Evolutionary conservation across 2,329 filamentous ascomycete species (phyloP), one percentile per base, ranked within the genome.

Genomic region (Fusarium poae): DNA sequence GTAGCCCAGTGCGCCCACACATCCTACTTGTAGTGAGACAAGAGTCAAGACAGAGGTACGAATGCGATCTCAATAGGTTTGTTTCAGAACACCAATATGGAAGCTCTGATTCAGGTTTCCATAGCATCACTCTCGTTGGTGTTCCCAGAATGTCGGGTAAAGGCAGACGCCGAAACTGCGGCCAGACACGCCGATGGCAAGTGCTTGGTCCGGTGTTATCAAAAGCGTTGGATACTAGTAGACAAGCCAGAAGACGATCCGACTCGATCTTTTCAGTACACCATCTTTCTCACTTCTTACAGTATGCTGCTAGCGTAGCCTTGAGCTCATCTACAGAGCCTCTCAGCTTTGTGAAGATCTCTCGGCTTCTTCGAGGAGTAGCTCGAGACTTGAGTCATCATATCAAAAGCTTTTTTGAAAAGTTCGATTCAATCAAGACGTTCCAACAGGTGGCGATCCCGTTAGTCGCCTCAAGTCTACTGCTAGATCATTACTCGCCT

Each of bases 401-500:
- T 57, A 44, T 70, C 40, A 35, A 12, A 13, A 62, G 45, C 20
- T 67, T 70, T 27, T 25, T 70, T 27, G 35, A 37, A 27, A 44
- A 42, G 7, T 55, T 67, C 37, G 34, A 23, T 6, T 65, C 50
- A 35, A 13, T 59, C 20, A 49, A 49, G n/a, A 39, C 53, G 9
- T 23, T 70, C 6, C 57, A 55, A n/a, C 37, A 27, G 15, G 48
- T 62, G n/a, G 67, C 57, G 29, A 44, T 67, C 18, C 57, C 67
- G 18, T 23, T 65, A 23, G 54, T 67, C 34, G 67, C 67, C 9
- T 70, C 64, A n/a, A 65, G 67, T 40, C 39, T 67, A 5, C 49
- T 70, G 10, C 43, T 70, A 21, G 64, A 70, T 46, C 60, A 70
- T 59, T 70, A 67, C 32, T 43, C 57, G n/a, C 67, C 57, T 29